Percentiles rank a stretch among this genome's conserved stretches.
Evolutionary conservation across 1,284 basidiomycete species (phyloP).

Genomic region (Hortiboletus rubellus): DNA sequence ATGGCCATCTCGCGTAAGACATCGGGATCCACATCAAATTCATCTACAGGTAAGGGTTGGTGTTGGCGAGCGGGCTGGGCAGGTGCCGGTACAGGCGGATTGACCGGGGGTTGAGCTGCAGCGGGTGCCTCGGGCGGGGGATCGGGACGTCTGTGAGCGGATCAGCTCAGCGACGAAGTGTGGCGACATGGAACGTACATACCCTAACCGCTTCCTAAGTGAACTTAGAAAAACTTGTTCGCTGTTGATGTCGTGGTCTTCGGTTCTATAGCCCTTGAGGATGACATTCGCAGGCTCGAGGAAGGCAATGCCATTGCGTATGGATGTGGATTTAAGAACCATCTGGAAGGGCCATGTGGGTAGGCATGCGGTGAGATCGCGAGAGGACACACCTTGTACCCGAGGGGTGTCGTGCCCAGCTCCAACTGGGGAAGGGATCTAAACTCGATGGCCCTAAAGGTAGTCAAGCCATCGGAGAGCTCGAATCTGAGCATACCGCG

Average conservation of each 20-base stretch:
- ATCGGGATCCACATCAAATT: constrained; percentile 29
- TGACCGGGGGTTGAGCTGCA: constrained; percentile 5
- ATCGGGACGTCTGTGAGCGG: constrained; percentile 29
- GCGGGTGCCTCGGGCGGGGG: constrained; percentile 15
- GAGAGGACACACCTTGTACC: constrained; percentile 59
- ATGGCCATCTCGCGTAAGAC: constrained; percentile 28
- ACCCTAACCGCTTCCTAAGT: constrained; percentile 64
- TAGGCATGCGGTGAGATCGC: not conserved
- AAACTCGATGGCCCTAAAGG: constrained; percentile 70
- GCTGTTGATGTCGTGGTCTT: constrained; percentile 57
- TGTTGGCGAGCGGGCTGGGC: constrained; percentile 8
- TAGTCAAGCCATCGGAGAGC: constrained; percentile 63
- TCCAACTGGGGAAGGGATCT: constrained; percentile 56
- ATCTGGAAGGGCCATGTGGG: constrained; percentile 55
- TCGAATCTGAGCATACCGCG: constrained; percentile 67
- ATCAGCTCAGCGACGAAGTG: not conserved
- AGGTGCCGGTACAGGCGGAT: constrained; percentile 8
- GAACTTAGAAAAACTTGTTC: constrained; percentile 54
- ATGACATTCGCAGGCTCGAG: constrained; percentile 63
- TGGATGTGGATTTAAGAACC: constrained; percentile 57
- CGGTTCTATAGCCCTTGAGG: constrained; percentile 56
- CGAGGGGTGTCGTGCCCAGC: constrained; percentile 66
- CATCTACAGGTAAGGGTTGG: constrained; percentile 7
- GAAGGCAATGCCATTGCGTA: constrained; percentile 65
- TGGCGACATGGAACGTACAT: not conserved